Evolutionary conservation across 2,329 filamentous ascomycete genomes (phyloP).

Genomic region (Macrophomina phaseolina): DNA sequence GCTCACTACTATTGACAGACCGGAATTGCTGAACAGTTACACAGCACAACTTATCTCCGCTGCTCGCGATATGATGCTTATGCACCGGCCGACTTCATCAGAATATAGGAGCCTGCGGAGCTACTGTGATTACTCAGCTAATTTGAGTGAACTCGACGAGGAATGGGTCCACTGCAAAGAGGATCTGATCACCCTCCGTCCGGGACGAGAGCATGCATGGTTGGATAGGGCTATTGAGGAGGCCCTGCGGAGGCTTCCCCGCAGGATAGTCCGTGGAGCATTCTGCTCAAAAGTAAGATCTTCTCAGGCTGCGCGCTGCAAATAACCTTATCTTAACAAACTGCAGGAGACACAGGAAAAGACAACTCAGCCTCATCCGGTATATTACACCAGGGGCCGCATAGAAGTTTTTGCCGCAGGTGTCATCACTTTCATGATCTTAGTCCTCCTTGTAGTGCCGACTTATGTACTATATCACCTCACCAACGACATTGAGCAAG

Average conservation of each 20-base stretch:
- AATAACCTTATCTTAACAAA: neutral
- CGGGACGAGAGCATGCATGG: conserved; percentile 48
- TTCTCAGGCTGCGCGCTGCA: too few relatives aligned
- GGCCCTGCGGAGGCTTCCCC: conserved; percentile 3
- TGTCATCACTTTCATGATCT: conserved; percentile 36
- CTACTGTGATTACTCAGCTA: neutral
- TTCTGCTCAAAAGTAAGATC: conserved; percentile 3
- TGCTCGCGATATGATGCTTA: neutral
- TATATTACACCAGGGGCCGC: conserved; percentile 34
- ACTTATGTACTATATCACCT: conserved; percentile 37
- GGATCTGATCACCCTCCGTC: conserved; percentile 48
- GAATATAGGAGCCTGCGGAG: neutral
- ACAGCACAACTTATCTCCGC: neutral
- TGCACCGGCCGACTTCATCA: neutral
- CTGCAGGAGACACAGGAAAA: conserved; percentile 30
- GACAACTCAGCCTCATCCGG: conserved; percentile 23
- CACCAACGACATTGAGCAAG: conserved; percentile 28
- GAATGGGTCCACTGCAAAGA: conserved; percentile 48
- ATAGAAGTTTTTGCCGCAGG: conserved; percentile 34
- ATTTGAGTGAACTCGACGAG: neutral
- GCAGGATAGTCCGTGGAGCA: neutral
- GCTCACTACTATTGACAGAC: fast-evolving
- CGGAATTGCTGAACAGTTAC: neutral
- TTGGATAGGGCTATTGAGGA: conserved; percentile 45
- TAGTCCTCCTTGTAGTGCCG: conserved; percentile 36